Percentiles rank a stretch among this genome's conserved stretches.
These are phyloP conservation scores for Claviceps sp. DNA, from an alignment of 2,329 filamentous ascomycete species.

Conservation along the genomic window DNA sequence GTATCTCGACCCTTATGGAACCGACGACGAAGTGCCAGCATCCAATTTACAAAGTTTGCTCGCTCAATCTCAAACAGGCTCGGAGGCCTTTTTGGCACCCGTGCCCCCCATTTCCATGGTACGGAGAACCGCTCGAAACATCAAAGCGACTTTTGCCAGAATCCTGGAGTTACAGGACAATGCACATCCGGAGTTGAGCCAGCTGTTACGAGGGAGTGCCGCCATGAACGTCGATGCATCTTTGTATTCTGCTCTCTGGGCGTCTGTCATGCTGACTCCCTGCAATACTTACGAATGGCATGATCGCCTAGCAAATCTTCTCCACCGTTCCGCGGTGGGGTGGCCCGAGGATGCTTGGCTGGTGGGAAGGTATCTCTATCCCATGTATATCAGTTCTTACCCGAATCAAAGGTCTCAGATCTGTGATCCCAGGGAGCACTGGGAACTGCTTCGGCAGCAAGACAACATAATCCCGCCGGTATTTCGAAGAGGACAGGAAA, in stretches of 20 bases:
- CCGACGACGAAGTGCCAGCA: constrained; percentile 50
- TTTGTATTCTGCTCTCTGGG: constrained; percentile 64
- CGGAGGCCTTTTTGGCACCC: constrained; percentile 44
- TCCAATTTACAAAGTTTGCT: constrained; percentile 46
- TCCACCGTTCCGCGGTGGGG: constrained; percentile 27
- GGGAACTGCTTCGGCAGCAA: constrained; percentile 26
- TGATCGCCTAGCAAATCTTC: constrained; percentile 50
- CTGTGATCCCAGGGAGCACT: constrained; percentile 17
- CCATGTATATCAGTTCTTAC: constrained; percentile 39
- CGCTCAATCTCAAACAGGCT: constrained; percentile 28
- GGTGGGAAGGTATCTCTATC: constrained; percentile 50
- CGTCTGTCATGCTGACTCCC: constrained; percentile 42
- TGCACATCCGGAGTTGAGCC: constrained; percentile 16
- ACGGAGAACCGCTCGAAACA: constrained; percentile 61
- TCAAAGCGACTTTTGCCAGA: constrained; percentile 50
- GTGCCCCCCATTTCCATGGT: constrained; percentile 55
- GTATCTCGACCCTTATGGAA: constrained; percentile 74
- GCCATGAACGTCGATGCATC: constrained; percentile 39
- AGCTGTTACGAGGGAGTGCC: constrained; percentile 22
- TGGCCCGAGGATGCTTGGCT: constrained; percentile 56
- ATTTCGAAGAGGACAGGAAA: constrained; percentile 17
- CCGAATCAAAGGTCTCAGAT: too few relatives aligned
- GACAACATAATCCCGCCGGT: constrained; percentile 28
- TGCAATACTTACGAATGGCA: constrained; percentile 38
- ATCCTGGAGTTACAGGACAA: constrained; percentile 16